Percentiles rank a stretch among this genome's conserved stretches.
Evolutionary conservation across 176 grass and related monocot species (phyloP).

Genomic region (Eleusine coracana): DNA sequence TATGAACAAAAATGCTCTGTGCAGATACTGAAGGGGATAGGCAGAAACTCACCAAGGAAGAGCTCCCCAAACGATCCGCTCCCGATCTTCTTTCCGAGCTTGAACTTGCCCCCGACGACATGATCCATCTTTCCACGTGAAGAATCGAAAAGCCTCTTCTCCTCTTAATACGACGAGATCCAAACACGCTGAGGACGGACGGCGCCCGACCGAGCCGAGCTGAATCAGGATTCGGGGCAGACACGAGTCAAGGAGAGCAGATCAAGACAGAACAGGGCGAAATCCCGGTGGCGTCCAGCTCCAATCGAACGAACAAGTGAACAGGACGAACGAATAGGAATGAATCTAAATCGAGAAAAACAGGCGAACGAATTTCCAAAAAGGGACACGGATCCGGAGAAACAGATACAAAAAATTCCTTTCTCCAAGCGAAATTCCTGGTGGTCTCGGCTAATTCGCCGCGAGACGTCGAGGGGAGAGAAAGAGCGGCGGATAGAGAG

Average conservation of each 20-base stretch:
- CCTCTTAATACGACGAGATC: conserved; percentile 39
- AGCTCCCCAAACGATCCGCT: conserved; percentile 82
- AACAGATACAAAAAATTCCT: neutral
- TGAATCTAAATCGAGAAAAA: conserved; percentile 38
- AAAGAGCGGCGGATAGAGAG: neutral
- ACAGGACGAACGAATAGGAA: neutral
- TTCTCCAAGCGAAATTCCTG: conserved; percentile 19
- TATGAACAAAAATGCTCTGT: neutral
- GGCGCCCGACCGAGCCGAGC: neutral
- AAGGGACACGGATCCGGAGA: conserved; percentile 20
- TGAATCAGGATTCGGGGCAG: conserved; percentile 23
- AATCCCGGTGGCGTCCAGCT: conserved; percentile 30
- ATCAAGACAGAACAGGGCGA: conserved; percentile 36
- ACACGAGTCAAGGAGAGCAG: conserved; percentile 12
- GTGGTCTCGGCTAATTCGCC: conserved; percentile 27
- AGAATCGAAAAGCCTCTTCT: neutral
- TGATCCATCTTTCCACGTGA: conserved; percentile 51
- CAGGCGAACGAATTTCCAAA: neutral
- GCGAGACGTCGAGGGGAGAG: neutral
- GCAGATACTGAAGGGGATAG: neutral
- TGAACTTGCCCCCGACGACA: conserved; percentile 71
- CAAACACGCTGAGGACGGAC: neutral
- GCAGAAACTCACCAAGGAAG: conserved; percentile 51
- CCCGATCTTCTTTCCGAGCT: conserved; percentile 83
- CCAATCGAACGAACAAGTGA: conserved; percentile 30